These are phyloP conservation scores for Blastobotrys ciferrii DNA, from an alignment of 1,139 yeast genomes.

Conservation along the genomic window DNA sequence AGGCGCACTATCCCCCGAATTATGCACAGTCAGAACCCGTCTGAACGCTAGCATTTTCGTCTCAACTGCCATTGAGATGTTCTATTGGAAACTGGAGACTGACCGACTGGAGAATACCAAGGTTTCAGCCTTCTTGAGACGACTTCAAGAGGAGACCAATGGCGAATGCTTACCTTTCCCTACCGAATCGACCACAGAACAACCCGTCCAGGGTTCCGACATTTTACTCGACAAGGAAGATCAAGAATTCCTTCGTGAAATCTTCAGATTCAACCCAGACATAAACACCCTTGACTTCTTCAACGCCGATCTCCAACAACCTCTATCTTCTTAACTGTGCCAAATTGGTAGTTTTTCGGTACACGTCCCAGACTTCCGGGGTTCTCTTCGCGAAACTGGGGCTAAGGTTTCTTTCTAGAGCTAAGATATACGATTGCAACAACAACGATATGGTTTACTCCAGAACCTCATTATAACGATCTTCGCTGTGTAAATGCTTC, in stretches of 20 bases:
- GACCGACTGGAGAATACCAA: conserved; percentile 2
- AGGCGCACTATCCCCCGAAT: conserved; percentile 11
- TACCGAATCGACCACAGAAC: too few relatives aligned
- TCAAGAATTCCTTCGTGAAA: background rate
- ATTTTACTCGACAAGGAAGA: background rate
- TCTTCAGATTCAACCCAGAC: background rate
- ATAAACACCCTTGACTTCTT: background rate
- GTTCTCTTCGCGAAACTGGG: too few relatives aligned
- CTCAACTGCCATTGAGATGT: conserved; percentile 10
- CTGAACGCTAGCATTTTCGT: conserved; percentile 17
- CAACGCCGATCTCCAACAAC: background rate
- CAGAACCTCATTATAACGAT: too few relatives aligned
- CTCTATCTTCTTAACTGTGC: background rate
- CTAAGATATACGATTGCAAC: too few relatives aligned
- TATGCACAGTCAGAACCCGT: conserved; percentile 19
- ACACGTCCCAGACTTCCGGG: too few relatives aligned
- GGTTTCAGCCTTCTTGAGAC: background rate
- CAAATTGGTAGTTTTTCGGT: too few relatives aligned
- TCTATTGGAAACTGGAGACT: conserved; percentile 8
- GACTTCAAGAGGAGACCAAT: background rate
- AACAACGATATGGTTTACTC: too few relatives aligned
- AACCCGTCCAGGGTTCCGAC: background rate
- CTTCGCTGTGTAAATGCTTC: too few relatives aligned
- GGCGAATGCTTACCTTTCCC: too few relatives aligned
- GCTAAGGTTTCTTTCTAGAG: too few relatives aligned